Conservation (phyloP, 495 filamentous ascomycete species). For the Pyrenula aspistea region DNA sequence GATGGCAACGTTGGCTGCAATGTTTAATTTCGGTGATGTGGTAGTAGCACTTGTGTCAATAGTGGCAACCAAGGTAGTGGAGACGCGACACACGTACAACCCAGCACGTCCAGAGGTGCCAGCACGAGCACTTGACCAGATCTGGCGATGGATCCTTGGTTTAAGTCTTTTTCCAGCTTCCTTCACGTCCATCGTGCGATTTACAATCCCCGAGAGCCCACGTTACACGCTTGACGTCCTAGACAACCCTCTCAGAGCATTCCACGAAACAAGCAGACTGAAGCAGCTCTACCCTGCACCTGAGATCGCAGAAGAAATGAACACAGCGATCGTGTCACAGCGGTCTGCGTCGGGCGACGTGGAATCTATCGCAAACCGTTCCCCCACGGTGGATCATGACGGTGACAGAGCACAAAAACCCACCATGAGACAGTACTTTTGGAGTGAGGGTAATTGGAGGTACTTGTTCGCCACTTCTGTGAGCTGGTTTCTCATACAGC, state of each 20-base stretch:
- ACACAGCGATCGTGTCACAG: neutral
- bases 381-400: neutral
- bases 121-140: conserved; percentile 24
- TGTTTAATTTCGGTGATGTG: conserved; percentile 53
- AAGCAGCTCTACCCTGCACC: conserved; percentile 1
- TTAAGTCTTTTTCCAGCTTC: conserved; percentile 48
- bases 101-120: neutral
- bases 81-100: neutral
- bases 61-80: conserved; percentile 11
- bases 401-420: conserved; percentile 2
- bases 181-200: conserved; percentile 44
- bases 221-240: conserved; percentile 37
- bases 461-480: conserved; percentile 34
- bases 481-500: conserved; percentile 32
- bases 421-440: conserved; percentile 14
- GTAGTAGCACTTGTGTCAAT: conserved; percentile 35
- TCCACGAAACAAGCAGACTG: conserved; percentile 4
- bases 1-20: conserved; percentile 49
- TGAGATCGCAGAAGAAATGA: neutral
- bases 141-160: conserved; percentile 51
- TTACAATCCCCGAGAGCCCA: conserved; percentile 52
- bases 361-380: neutral
- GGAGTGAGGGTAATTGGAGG: conserved; percentile 32
- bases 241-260: conserved; percentile 20
- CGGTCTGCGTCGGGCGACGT: neutral